These are phyloP conservation scores for Trametes sanguinea DNA, from an alignment of 768 basidiomycete genomes.

Conservation along the genomic window DNA sequence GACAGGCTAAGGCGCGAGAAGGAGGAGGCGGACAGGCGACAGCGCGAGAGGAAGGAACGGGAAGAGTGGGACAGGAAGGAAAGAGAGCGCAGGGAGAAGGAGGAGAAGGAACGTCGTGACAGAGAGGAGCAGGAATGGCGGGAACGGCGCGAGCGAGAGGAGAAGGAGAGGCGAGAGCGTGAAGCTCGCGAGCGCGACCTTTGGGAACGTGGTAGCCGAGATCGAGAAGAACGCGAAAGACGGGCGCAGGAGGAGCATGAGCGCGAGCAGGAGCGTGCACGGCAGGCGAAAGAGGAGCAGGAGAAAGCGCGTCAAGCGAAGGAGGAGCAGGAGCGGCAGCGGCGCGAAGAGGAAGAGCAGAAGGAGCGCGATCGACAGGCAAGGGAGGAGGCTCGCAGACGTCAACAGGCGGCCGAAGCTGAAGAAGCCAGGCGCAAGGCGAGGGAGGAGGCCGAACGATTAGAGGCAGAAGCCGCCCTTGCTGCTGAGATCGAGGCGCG, in stretches of 20 bases:
- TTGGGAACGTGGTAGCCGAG: too few relatives aligned
- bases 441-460: too few relatives aligned
- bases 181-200: constrained; percentile 34
- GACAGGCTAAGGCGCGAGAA: constrained; percentile 18
- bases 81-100: constrained; percentile 26
- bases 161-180: constrained; percentile 28
- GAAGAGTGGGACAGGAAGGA: constrained; percentile 38
- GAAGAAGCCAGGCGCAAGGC: too few relatives aligned
- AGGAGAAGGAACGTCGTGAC: constrained; percentile 16
- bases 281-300: constrained; percentile 27
- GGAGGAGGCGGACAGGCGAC: constrained; percentile 26
- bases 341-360: too few relatives aligned
- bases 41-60: constrained; percentile 35
- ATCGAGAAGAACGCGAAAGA: not conserved
- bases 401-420: too few relatives aligned
- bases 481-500: too few relatives aligned
- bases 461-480: too few relatives aligned
- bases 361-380: too few relatives aligned
- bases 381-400: too few relatives aligned
- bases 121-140: constrained; percentile 12
- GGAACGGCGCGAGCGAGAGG: constrained; percentile 12
- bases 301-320: too few relatives aligned
- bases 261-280: constrained; percentile 38
- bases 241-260: constrained; percentile 35
- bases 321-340: too few relatives aligned